These are phyloP conservation scores for Globisporangium emineosum DNA, from an alignment of 352 stramenopile species.

Conservation along the genomic window DNA sequence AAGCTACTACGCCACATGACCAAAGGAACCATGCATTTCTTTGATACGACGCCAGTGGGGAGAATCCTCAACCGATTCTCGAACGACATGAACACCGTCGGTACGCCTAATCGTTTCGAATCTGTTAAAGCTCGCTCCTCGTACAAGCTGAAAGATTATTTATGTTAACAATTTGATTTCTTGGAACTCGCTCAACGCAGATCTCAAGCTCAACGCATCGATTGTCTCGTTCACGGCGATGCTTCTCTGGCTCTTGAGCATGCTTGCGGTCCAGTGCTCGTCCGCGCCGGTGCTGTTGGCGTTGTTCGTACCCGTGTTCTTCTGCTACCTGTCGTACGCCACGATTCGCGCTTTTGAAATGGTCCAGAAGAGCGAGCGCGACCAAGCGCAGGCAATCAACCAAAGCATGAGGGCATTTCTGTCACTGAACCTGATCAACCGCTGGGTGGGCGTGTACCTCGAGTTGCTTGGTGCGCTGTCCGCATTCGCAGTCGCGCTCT, in stretches of 20 bases:
- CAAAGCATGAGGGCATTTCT: slow-evolving; percentile 87
- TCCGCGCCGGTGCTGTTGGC: slow-evolving; percentile 42
- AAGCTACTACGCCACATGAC: slow-evolving; percentile 59
- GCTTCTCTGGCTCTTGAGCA: slow-evolving; percentile 45
- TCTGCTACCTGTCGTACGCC: slow-evolving; percentile 57
- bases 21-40: slow-evolving; percentile 84
- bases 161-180: too few species aligned
- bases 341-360: slow-evolving; percentile 71
- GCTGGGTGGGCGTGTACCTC: slow-evolving; percentile 95
- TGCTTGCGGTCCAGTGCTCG: slow-evolving; percentile 47
- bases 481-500: slow-evolving; percentile 86
- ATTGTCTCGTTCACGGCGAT: slow-evolving; percentile 46
- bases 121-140: too few species aligned
- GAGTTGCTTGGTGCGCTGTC: slow-evolving; percentile 85
- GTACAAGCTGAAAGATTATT: too few species aligned
- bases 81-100: slow-evolving; percentile 63
- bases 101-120: too few species aligned
- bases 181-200: slow-evolving; percentile 29
- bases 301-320: slow-evolving; percentile 61
- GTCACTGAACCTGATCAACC: slow-evolving; percentile 89
- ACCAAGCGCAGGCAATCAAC: slow-evolving; percentile 46
- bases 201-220: slow-evolving; percentile 50
- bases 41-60: slow-evolving; percentile 76
- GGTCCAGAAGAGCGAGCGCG: slow-evolving; percentile 30
- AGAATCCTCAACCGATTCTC: slow-evolving; percentile 79